These are phyloP conservation scores for Lagenidium giganteum DNA, from an alignment of 352 stramenopile genomes.

Conservation along the genomic window DNA sequence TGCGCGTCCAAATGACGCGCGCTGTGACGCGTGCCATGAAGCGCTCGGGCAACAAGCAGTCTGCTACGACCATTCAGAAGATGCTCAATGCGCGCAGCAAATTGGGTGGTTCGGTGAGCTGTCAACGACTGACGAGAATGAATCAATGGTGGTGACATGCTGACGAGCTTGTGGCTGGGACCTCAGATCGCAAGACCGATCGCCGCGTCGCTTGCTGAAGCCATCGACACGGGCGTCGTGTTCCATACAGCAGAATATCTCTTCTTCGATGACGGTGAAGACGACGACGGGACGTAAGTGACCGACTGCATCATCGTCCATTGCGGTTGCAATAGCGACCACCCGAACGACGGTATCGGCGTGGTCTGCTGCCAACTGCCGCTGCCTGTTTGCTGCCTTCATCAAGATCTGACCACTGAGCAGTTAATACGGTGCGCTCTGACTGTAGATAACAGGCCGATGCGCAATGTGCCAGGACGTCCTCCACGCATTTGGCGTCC, in stretches of 20 bases:
- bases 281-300: slow-evolving; percentile 79
- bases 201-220: too few species aligned
- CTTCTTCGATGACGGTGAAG: slow-evolving; percentile 71
- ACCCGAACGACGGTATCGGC: neutral
- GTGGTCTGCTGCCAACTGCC: neutral
- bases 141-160: neutral
- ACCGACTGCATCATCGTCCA: neutral
- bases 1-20: slow-evolving; percentile 61
- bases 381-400: slow-evolving; percentile 3
- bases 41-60: slow-evolving; percentile 42
- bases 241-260: slow-evolving; percentile 66
- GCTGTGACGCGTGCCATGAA: slow-evolving; percentile 55
- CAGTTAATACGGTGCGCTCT: slow-evolving; percentile 66
- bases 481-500: too few species aligned
- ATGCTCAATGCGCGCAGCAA: slow-evolving; percentile 60
- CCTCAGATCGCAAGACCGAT: slow-evolving; percentile 41
- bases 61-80: slow-evolving; percentile 40
- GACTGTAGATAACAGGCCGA: slow-evolving; percentile 63
- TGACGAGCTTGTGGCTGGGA: slow-evolving; percentile 21
- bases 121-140: neutral
- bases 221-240: slow-evolving; percentile 43
- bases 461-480: too few species aligned
- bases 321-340: neutral
- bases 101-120: slow-evolving; percentile 54
- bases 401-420: slow-evolving; percentile 65